Percentiles rank a stretch among this genome's conserved stretches.
phyloP scores from a whole-genome alignment of 2,329 filamentous ascomycete species.

The Phoma herbarum region DNA sequence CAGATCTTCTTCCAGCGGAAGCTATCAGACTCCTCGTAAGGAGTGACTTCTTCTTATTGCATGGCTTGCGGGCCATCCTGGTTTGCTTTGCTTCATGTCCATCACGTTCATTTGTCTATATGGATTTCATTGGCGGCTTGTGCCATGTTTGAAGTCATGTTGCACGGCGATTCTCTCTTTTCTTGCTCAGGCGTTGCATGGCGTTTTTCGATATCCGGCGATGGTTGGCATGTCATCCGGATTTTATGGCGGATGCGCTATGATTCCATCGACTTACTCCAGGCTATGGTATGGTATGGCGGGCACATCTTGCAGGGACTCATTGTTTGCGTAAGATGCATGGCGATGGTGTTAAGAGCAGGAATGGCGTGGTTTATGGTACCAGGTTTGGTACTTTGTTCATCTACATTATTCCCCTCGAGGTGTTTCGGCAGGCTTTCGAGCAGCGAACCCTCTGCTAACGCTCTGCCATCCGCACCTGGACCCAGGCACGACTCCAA shows the following conservation, averaged over 20 bases:
- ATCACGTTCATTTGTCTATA: constrained; percentile 36
- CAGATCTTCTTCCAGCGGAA: constrained; percentile 9
- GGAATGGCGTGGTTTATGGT: constrained; percentile 18
- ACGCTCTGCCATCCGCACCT: constrained; percentile 19
- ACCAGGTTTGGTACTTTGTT: constrained; percentile 27
- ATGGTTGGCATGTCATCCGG: constrained; percentile 27
- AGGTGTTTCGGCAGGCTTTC: constrained; percentile 14
- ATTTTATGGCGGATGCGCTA: constrained; percentile 13
- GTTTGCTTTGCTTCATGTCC: constrained; percentile 26
- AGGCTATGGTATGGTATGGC: constrained; percentile 12
- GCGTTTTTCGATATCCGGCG: constrained; percentile 20
- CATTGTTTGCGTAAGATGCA: constrained; percentile 16
- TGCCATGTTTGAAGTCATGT: constrained; percentile 24
- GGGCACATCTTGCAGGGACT: constrained; percentile 14
- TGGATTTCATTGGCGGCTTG: constrained; percentile 17
- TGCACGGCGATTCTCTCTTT: constrained; percentile 28
- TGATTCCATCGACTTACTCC: constrained; percentile 12
- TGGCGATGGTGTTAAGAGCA: constrained; percentile 21
- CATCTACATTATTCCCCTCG: constrained; percentile 14
- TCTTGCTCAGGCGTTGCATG: constrained; percentile 29
- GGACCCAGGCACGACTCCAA: constrained; percentile 39
- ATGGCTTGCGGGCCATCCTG: constrained; percentile 33
- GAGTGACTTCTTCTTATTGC: constrained; percentile 32
- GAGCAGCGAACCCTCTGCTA: constrained; percentile 15
- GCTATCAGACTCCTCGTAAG: neutral